Evolutionary conservation across 768 basidiomycete genomes (phyloP).

Genomic region (Jaapia argillacea): DNA sequence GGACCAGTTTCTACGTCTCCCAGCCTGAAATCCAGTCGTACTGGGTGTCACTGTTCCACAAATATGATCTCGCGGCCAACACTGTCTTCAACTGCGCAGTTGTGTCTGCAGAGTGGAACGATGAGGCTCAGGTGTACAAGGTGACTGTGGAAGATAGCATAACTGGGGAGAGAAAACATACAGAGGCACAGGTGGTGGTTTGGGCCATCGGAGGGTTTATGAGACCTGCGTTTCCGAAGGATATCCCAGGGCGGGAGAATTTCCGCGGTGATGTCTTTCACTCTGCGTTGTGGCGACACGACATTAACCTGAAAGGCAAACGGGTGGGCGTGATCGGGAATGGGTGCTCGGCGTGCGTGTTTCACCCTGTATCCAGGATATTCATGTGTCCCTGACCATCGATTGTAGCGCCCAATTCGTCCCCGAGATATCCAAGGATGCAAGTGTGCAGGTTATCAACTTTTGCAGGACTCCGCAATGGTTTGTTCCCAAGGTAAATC

Average conservation of each 20-base stretch:
- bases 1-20: conserved; percentile 33
- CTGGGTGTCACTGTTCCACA: conserved; percentile 36
- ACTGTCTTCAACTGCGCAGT: conserved; percentile 34
- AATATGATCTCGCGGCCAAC: conserved; percentile 29
- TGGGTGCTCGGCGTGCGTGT: conserved; percentile 47
- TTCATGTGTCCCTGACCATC: conserved; percentile 5
- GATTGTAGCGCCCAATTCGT: conserved; percentile 45
- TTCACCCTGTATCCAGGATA: conserved; percentile 6
- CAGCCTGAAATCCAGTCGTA: conserved; percentile 44
- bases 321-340: conserved; percentile 54
- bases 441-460: conserved; percentile 40
- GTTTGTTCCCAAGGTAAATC: conserved; percentile 40
- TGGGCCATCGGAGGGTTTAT: conserved; percentile 43
- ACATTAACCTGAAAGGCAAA: conserved; percentile 40
- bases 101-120: conserved; percentile 34
- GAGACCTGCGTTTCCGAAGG: conserved; percentile 33
- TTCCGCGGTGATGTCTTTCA: conserved; percentile 47
- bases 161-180: conserved; percentile 24
- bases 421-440: conserved; percentile 40
- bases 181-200: conserved; percentile 35
- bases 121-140: conserved; percentile 28
- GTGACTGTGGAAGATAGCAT: conserved; percentile 26
- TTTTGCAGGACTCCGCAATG: conserved; percentile 50
- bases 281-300: conserved; percentile 45
- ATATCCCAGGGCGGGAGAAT: conserved; percentile 29